Evolutionary conservation across 495 filamentous ascomycete genomes (phyloP).

Genomic region (Hypoxylon lienhwacheense): DNA sequence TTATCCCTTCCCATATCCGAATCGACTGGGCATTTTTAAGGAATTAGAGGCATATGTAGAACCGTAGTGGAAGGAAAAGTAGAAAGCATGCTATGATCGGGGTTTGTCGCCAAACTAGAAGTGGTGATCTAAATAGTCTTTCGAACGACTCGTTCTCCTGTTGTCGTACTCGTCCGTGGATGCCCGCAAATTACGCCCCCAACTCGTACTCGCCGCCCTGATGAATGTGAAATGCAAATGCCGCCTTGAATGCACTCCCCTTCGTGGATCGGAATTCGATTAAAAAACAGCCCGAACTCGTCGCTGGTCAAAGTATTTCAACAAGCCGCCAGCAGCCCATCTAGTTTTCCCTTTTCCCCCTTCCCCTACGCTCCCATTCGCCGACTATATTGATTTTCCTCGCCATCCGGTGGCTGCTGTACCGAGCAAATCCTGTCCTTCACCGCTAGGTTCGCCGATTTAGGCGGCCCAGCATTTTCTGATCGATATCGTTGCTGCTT

Average conservation of each 20-base stretch:
- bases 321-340: constrained; percentile 34
- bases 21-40: constrained; percentile 21
- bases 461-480: constrained; percentile 47
- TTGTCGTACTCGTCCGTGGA: constrained; percentile 20
- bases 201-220: constrained; percentile 27
- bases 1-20: constrained; percentile 21
- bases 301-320: constrained; percentile 14
- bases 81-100: constrained; percentile 26
- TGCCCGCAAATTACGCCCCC: constrained; percentile 25
- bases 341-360: constrained; percentile 19
- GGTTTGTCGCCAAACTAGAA: constrained; percentile 33
- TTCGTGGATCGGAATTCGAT: constrained; percentile 27
- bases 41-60: constrained; percentile 28
- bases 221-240: constrained; percentile 31
- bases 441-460: constrained; percentile 32
- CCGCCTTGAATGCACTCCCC: constrained; percentile 19
- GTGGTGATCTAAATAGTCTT: constrained; percentile 25
- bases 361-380: background rate
- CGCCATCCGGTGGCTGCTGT: constrained; percentile 16
- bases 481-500: constrained; percentile 47
- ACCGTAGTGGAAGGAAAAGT: constrained; percentile 19
- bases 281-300: constrained; percentile 21
- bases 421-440: constrained; percentile 1
- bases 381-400: constrained; percentile 4
- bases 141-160: constrained; percentile 13